These are phyloP conservation scores for Eimeria falciformis DNA, from an alignment of 169 alveolate genomes.

Conservation along the genomic window DNA sequence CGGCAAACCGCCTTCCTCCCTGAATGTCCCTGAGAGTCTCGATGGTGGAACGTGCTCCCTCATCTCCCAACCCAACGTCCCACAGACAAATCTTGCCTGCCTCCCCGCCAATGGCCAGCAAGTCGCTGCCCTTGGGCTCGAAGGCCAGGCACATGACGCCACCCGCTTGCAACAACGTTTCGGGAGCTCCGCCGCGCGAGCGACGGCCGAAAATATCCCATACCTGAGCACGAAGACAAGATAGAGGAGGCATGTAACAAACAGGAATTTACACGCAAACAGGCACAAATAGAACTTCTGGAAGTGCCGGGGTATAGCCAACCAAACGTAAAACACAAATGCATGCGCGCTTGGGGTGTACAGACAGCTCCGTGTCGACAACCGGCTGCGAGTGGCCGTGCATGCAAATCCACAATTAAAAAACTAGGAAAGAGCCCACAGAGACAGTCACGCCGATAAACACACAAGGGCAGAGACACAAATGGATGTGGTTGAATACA, in stretches of 20 bases:
- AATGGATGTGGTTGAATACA: too few relatives aligned
- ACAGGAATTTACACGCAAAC: too few relatives aligned
- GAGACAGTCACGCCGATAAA: too few relatives aligned
- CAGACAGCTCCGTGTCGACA: too few relatives aligned
- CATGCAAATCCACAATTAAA: too few relatives aligned
- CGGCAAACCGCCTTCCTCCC: constrained; percentile 78
- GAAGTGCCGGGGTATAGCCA: too few relatives aligned
- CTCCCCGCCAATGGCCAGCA: constrained; percentile 84
- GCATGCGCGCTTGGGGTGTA: too few relatives aligned
- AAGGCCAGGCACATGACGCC: constrained; percentile 89
- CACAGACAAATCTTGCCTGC: constrained; percentile 83
- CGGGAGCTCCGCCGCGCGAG: constrained; percentile 89
- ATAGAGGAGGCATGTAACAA: too few relatives aligned
- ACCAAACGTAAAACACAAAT: too few relatives aligned
- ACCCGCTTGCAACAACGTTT: constrained; percentile 87
- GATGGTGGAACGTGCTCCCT: constrained; percentile 44
- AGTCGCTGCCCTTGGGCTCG: constrained; percentile 90
- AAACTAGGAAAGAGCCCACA: too few relatives aligned
- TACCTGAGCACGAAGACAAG: constrained; percentile 80
- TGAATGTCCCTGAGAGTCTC: constrained; percentile 84
- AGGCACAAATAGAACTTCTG: too few relatives aligned
- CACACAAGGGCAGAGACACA: neutral
- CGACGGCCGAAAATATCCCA: constrained; percentile 89
- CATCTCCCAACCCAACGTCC: constrained; percentile 76
- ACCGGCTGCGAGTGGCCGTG: too few relatives aligned